Conservation (phyloP, 1,284 basidiomycete species). For the Caloboletus firmus region DNA sequence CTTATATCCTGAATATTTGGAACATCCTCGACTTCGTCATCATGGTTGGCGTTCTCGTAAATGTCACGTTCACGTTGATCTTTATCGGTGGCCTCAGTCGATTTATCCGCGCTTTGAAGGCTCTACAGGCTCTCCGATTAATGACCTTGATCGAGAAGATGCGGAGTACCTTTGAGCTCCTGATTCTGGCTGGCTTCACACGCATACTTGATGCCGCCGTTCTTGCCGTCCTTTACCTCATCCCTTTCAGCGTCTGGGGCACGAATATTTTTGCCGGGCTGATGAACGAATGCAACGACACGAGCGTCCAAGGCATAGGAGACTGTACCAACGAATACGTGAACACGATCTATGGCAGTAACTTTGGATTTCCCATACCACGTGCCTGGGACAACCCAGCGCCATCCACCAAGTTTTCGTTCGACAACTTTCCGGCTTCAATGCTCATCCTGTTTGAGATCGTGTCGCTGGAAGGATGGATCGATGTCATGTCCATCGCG, state of each 20-base stretch:
- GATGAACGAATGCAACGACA: constrained; percentile 87
- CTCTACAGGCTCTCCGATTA: constrained; percentile 84
- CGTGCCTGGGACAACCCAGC: constrained; percentile 88
- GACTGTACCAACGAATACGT: constrained; percentile 81
- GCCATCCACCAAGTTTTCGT: constrained; percentile 84
- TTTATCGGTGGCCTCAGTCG: constrained; percentile 82
- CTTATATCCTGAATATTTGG: constrained; percentile 91
- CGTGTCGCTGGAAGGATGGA: constrained; percentile 95
- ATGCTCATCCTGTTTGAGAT: constrained; percentile 96
- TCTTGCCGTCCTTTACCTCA: constrained; percentile 93
- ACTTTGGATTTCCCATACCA: constrained; percentile 75
- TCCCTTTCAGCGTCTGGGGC: constrained; percentile 97
- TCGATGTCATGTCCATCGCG: constrained; percentile 84
- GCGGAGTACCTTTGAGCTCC: constrained; percentile 88
- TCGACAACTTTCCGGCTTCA: constrained; percentile 85
- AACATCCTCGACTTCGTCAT: constrained; percentile 91
- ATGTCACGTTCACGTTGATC: constrained; percentile 76
- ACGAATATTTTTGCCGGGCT: constrained; percentile 90
- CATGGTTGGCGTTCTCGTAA: constrained; percentile 79
- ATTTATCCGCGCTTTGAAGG: constrained; percentile 85
- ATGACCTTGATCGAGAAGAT: constrained; percentile 88
- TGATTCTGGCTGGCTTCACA: constrained; percentile 85
- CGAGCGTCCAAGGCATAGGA: constrained; percentile 49
- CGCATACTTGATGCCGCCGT: constrained; percentile 91
- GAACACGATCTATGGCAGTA: constrained; percentile 53